These are phyloP conservation scores for Tolypocladium pustulatum DNA, from an alignment of 2,329 filamentous ascomycete genomes.

Conservation along the genomic window DNA sequence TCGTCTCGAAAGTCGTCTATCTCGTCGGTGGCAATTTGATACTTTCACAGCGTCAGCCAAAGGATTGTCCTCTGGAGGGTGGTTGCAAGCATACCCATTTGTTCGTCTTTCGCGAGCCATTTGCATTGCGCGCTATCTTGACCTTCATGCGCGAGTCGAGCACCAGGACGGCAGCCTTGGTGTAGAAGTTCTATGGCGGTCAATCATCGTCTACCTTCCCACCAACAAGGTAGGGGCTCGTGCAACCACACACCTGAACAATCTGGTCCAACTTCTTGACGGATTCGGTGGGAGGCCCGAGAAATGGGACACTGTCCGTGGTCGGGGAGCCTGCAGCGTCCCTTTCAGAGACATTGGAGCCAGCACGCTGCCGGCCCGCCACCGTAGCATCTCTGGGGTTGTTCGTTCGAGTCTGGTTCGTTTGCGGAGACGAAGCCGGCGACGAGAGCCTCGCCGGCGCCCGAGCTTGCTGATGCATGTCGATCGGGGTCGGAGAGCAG, in stretches of 20 bases:
- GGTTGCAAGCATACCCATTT: conserved; percentile 58
- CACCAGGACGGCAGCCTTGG: conserved; percentile 76
- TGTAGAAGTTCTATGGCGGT: conserved; percentile 67
- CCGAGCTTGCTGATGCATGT: conserved; percentile 86
- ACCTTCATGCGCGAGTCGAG: conserved; percentile 71
- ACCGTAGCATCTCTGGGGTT: conserved; percentile 55
- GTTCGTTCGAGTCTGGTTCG: conserved; percentile 62
- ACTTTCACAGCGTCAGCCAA: conserved; percentile 42
- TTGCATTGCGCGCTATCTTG: conserved; percentile 32
- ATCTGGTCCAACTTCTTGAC: conserved; percentile 84
- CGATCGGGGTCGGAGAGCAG: neutral
- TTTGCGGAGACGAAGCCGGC: conserved; percentile 60
- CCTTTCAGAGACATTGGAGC: conserved; percentile 30
- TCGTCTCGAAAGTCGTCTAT: conserved; percentile 80
- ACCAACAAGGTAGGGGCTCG: neutral
- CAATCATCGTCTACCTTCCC: neutral
- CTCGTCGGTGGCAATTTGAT: conserved; percentile 89
- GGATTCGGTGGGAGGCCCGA: conserved; percentile 51
- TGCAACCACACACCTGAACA: conserved; percentile 54
- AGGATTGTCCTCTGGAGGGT: neutral
- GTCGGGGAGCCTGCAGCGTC: conserved; percentile 37
- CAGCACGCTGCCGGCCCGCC: conserved; percentile 29
- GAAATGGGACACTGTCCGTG: conserved; percentile 29
- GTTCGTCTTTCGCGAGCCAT: conserved; percentile 52
- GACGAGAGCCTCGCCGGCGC: conserved; percentile 62